Evolutionary conservation across 2,329 filamentous ascomycete species (phyloP).

Genomic region (Monosporascus sp.): DNA sequence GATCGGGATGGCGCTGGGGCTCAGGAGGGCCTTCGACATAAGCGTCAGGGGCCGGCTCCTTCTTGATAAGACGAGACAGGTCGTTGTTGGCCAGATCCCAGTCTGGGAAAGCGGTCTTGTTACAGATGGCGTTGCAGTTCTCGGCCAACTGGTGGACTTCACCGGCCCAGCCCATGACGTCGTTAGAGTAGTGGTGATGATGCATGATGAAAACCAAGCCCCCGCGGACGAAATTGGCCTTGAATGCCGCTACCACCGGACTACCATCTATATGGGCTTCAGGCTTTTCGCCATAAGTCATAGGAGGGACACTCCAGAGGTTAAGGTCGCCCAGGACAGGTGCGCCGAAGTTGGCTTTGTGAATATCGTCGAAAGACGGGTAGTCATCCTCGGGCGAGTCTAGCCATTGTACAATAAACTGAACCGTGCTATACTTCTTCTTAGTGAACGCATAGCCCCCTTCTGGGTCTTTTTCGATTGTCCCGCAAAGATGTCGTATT

Average conservation of each 20-base stretch:
- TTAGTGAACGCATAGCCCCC: slow-evolving; percentile 31
- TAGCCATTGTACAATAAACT: slow-evolving; percentile 31
- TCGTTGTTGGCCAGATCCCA: slow-evolving; percentile 33
- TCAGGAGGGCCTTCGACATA: slow-evolving; percentile 24
- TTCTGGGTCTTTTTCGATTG: slow-evolving; percentile 29
- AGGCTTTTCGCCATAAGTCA: slow-evolving; percentile 35
- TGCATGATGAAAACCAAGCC: slow-evolving; percentile 37
- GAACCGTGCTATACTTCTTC: slow-evolving; percentile 24
- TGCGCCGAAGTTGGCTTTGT: slow-evolving; percentile 28
- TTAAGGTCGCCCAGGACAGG: slow-evolving; percentile 27
- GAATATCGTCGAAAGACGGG: slow-evolving; percentile 34
- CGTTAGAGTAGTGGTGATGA: slow-evolving; percentile 36
- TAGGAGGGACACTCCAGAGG: slow-evolving; percentile 30
- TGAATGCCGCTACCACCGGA: slow-evolving; percentile 31
- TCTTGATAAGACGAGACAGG: slow-evolving; percentile 25
- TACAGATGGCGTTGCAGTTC: slow-evolving; percentile 32
- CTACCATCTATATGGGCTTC: slow-evolving; percentile 29
- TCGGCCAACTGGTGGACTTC: slow-evolving; percentile 35
- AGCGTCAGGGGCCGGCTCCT: slow-evolving; percentile 17
- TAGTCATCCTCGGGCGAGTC: slow-evolving; percentile 26
- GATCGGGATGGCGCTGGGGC: slow-evolving; percentile 21
- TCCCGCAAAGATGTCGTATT: slow-evolving; percentile 30
- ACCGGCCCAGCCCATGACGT: slow-evolving; percentile 36
- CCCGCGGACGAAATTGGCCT: slow-evolving; percentile 36
- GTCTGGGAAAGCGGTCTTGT: slow-evolving; percentile 21